A percentile compares a stretch with the other conserved stretches of the same genome.
Evolutionary conservation across 2,329 filamentous ascomycete genomes (phyloP).

Genomic region (Xylariaceae sp.): DNA sequence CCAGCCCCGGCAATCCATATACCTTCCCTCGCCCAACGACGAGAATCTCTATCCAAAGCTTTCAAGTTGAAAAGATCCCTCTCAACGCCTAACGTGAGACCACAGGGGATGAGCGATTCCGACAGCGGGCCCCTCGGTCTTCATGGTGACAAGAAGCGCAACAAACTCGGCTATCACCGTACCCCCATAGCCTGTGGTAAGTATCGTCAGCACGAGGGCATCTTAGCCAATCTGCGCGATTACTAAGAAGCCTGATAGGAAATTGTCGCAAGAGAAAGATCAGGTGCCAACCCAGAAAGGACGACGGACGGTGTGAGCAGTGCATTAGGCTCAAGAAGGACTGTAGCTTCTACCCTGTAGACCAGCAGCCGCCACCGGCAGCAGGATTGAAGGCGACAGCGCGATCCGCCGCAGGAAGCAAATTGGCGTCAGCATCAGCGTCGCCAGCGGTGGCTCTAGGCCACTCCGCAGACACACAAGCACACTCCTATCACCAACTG

Average conservation of each 20-base stretch:
- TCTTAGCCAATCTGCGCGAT: background rate
- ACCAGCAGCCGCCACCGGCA: constrained; percentile 49
- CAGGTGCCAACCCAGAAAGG: constrained; percentile 73
- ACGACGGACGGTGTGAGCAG: constrained; percentile 79
- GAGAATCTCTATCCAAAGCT: constrained; percentile 33
- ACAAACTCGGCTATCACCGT: constrained; percentile 92
- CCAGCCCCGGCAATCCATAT: constrained; percentile 24
- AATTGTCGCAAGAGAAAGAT: constrained; percentile 94
- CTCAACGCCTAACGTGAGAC: constrained; percentile 45
- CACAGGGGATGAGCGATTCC: constrained; percentile 33
- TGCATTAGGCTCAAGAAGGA: constrained; percentile 94
- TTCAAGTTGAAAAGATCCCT: constrained; percentile 44
- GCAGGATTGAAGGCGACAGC: constrained; percentile 27
- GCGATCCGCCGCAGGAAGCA: constrained; percentile 35
- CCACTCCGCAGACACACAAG: constrained; percentile 39
- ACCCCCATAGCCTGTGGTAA: constrained; percentile 94
- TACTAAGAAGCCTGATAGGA: constrained; percentile 43
- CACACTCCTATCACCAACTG: constrained; percentile 39
- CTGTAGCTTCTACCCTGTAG: constrained; percentile 87
- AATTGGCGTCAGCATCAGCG: constrained; percentile 41
- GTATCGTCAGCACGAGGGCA: constrained; percentile 32
- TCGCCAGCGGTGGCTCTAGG: constrained; percentile 44
- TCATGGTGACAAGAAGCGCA: constrained; percentile 59
- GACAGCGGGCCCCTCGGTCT: constrained; percentile 32
- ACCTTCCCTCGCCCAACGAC: constrained; percentile 31